Evolutionary conservation across 495 filamentous ascomycete species (phyloP), one percentile per base, ranked within the genome.

Genomic region (Lasiosphaeria miniovina): DNA sequence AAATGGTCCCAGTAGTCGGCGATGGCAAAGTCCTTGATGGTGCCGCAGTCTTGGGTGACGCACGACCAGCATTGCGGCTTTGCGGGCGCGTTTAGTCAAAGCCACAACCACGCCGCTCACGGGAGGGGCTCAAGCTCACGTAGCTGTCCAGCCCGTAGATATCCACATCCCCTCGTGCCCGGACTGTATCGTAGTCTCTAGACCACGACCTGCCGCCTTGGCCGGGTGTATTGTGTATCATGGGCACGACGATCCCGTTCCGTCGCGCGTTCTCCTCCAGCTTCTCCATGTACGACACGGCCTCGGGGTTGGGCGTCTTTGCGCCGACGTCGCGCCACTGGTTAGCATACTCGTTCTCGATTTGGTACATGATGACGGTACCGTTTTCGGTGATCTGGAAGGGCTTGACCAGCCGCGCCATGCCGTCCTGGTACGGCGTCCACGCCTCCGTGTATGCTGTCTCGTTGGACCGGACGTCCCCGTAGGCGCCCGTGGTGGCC

Each of bases 401-500:
- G 24, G 73, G 64, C 55, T 71, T 76, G 4, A 82, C 76, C 1
- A 82, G 75, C 58, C 80, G 61, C 0, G 80, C 76, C 49, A 82
- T 75, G 12, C 77, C 69, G 1, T 74, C 71, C 58, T 79, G 76
- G 49, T 85, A 86, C 17, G 84, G 75, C 14, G 69, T 74, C 69
- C 76, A 81, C 48, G 84, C 84, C 10, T 76, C 70, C 0, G 82
- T 81, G 64, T 82, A 88, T 1, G 81, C 72, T 0, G 78, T 74
- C 61, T 84, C 84, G 61, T 86, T 82, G 46, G 83, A 79, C 32
- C 85, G 74, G 6, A 85, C 70, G 7, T 74, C 67, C 0, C 83
- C 83, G 57, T 87, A 86, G 0, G 76, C 83, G n/a, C 84, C 84
- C 0, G 83, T 86, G 0, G 84, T 85, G 5, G 82, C 62, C 84